Base-by-base conservation (phyloP, 108 stramenopile species). In the Cylindrotheca closterium region DNA sequence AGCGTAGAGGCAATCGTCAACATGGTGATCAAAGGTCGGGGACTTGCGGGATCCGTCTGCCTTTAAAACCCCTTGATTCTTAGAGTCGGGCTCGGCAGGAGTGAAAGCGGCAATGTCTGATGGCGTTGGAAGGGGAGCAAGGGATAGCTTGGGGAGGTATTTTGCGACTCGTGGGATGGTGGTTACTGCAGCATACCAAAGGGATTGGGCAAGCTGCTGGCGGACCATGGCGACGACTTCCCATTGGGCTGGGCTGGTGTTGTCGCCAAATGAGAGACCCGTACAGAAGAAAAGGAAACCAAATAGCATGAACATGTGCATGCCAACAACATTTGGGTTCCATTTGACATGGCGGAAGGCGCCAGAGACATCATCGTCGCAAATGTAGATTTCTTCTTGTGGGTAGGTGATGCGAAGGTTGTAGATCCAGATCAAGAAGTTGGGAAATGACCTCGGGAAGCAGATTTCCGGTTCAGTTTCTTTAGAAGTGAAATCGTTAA, bases 401-500 rank as follows among this genome's bases (percentile, higher is more conserved):
- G 64, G 64, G 34, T 53, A 65, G 26, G 52, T 51, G n/a, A 65
- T 55, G 5, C 49, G 31, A 2, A 65, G 52, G 53, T 65, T 65
- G 31, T 34, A 65, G 4, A 65, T 12, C 51, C 51, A 52, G 4
- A 26, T 19, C 18, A 53, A 24, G 33, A 54, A 54, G 2, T 34
- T 27, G 8, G 24, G 2, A 23, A 55, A 53, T 23, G 42, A 21
- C 18, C 63, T 51, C 10, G 63, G 30, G 32, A 64, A 64, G 0
- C 17, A 21, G 30, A 52, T 29, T 32, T 4, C 24, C 5, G 63
- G 63, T 17, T 64, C 51, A 21, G 5, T 64, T 8, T 30, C 17
- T n/a, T 51, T 64, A 51, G 26, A 52, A 30, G 63, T 64, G 51
- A 50, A 64, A 24, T 64, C 63, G 28, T 64, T 64, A 26, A 64